These are phyloP conservation scores for Nadsonia starkeyi-henricii DNA, from an alignment of 1,139 yeast genomes.

Conservation along the genomic window DNA sequence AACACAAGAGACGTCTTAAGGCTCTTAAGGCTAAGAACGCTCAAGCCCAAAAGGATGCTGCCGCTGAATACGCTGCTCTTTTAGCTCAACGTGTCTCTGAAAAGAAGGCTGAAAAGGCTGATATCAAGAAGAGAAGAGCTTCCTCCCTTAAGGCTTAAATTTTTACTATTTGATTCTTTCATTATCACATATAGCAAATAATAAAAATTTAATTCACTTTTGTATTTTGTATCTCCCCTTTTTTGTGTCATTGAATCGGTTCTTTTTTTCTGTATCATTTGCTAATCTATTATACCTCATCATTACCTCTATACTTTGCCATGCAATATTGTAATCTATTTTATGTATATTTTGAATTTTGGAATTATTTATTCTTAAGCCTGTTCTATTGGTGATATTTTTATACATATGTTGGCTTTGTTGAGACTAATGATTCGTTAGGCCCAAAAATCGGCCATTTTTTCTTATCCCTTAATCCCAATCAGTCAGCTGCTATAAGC, in stretches of 20 bases:
- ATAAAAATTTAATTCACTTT: background rate
- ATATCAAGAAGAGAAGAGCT: constrained; percentile 98
- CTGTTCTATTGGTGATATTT: too few relatives aligned
- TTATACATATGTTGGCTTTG: too few relatives aligned
- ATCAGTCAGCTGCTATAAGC: too few relatives aligned
- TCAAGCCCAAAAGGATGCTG: constrained; percentile 98
- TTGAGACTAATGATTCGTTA: too few relatives aligned
- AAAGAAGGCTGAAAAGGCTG: constrained; percentile 95
- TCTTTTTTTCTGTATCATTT: background rate
- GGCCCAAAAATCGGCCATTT: too few relatives aligned
- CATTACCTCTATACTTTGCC: background rate
- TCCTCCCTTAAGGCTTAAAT: constrained; percentile 60
- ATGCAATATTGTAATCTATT: background rate
- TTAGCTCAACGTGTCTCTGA: constrained; percentile 96
- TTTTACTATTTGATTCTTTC: background rate
- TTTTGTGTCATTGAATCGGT: background rate
- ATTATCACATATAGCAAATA: background rate
- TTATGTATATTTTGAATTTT: too few relatives aligned
- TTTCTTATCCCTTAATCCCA: too few relatives aligned
- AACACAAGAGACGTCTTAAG: constrained; percentile 70
- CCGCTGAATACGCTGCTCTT: constrained; percentile 98
- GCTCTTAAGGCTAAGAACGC: constrained; percentile 92
- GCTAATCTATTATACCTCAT: background rate
- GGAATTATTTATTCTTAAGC: too few relatives aligned
- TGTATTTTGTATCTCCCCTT: background rate